A percentile compares a stretch with the other conserved stretches of the same genome.
These are phyloP conservation scores for Hyaloscypha variabilis DNA, from an alignment of 495 filamentous ascomycete species.

Conservation along the genomic window DNA sequence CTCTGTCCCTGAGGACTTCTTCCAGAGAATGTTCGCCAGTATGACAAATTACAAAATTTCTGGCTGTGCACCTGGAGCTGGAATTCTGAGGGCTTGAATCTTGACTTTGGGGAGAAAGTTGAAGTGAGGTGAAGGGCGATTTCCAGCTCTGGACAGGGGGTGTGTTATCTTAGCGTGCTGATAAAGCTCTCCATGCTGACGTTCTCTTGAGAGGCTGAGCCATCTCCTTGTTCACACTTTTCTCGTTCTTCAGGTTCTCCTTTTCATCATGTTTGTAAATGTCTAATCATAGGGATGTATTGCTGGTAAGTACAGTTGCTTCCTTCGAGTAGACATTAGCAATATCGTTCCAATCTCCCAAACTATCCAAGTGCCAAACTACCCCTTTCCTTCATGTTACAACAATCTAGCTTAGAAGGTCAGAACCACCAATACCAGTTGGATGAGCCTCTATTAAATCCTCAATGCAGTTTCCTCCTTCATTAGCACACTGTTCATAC, in stretches of 20 bases:
- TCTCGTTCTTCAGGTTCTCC: neutral
- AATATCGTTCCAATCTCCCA: neutral
- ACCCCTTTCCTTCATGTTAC: neutral
- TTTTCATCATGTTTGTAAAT: conserved; percentile 26
- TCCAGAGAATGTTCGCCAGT: conserved; percentile 54
- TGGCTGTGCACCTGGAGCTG: neutral
- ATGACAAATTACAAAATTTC: conserved; percentile 24
- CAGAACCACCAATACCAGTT: neutral
- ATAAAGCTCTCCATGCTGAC: conserved; percentile 21
- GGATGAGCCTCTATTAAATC: neutral
- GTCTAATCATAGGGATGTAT: conserved; percentile 41
- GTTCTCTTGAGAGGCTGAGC: neutral
- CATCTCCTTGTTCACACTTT: neutral
- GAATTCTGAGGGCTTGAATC: neutral
- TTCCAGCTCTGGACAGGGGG: neutral
- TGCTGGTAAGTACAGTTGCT: conserved; percentile 36
- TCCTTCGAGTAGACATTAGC: neutral
- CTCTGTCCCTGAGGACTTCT: conserved; percentile 40
- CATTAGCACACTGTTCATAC: neutral
- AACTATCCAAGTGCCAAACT: neutral
- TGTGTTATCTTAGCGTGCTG: conserved; percentile 10
- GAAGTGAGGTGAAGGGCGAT: neutral
- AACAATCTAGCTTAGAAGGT: neutral
- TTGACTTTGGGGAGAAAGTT: neutral
- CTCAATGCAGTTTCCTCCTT: neutral